Base-by-base conservation (phyloP, 83 land plant genomes). In the Diphasiastrum complanatum region DNA sequence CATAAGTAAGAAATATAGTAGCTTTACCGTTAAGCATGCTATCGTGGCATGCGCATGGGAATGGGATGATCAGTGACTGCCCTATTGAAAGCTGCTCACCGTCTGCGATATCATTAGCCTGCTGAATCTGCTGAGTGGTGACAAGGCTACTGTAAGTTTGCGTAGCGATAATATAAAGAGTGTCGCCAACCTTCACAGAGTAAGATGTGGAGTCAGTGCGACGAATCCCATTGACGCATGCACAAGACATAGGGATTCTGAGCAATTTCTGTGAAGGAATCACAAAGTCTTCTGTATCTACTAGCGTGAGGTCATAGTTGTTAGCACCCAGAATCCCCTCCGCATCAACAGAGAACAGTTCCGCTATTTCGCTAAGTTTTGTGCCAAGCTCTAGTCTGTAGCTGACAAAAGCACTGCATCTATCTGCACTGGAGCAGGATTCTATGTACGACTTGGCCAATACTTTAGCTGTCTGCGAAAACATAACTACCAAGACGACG, bases 11-110 rank as follows among this genome's bases (percentile, higher is more conserved):
- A 45, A 34, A 65, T 2, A 57, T 28, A 14, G 69, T 2, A 2
- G 63, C 5, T 19, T 49, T 30, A 2, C 69, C 69, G 32, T 72
- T 65, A 41, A 62, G 36, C 3, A 32, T 49, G 19, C 58, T 57
- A 30, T 58, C 36, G 47, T 62, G 63, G 28, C 75, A 72, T 11
- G 61, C 55, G 38, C 69, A 72, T 19, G 75, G 70, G 24, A 72
- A 49, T 14, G 63, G 63, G 20, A 72, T 58, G 26, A 48, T 53
- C 47, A 72, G 28, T 4, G 26, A 35, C n/a, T 46, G 32, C 43
- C 75, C 75, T 30, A 36, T 49, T 28, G 12, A 35, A 14, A 64
- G 25, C 32, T 0, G 19, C 5, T 33, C 40, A 2, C 18, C 4
- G 12, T 32, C 34, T 12, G 14, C 14, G 5, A 47, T 2, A 2